Evolutionary conservation across 345 rosid species (phyloP), one percentile per base, ranked within the genome.

Genomic region (Firmiana major): DNA sequence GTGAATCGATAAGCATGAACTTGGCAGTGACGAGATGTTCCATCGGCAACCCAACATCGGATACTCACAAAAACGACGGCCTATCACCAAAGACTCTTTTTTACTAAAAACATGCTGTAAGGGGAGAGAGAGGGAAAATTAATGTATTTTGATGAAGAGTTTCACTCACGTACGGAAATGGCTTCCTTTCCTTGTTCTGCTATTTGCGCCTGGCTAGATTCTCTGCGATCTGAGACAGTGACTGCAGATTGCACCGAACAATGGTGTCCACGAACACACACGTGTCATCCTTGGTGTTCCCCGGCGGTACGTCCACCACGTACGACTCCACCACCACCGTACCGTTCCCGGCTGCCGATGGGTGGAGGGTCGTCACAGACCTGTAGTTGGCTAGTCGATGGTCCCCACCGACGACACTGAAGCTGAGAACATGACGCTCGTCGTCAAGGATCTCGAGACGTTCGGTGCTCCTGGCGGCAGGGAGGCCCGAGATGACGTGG

Each of bases 261-360:
- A 93, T 91, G 58, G 93, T 93, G 71, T 90, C 97, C 6, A 82
- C 90, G 66, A 93, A 91, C 77, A 76, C 86, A 65, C 92, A 88
- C 7, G 98, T 93, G 65, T 93, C 98, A 73, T 93, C 98, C 77
- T 84, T 84, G 0, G 98, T 91, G 78, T 93, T 93, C 26, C 94
- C 98, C 0, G 88, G 74, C 11, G 97, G 98, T 31, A 91, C 86
- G 79, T 93, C 98, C 48, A 90, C 98, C 13, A 93, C 94, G 84
- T 93, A 93, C 8, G 97, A 91, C 80, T 93, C 97, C 45, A 91
- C 90, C 36, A 90, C 97, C n/a, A 90, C 93, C 24, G 94, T 91
- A 17, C 81, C 88, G 31, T 82, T 83, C 4, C 89, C 91, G 19
- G 79, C 40, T 6, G 83, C 73, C 26, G 89, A 79, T 8, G 89